Evolutionary conservation across 148 eudicot genomes (phyloP).

Genomic region (Silene conica): DNA sequence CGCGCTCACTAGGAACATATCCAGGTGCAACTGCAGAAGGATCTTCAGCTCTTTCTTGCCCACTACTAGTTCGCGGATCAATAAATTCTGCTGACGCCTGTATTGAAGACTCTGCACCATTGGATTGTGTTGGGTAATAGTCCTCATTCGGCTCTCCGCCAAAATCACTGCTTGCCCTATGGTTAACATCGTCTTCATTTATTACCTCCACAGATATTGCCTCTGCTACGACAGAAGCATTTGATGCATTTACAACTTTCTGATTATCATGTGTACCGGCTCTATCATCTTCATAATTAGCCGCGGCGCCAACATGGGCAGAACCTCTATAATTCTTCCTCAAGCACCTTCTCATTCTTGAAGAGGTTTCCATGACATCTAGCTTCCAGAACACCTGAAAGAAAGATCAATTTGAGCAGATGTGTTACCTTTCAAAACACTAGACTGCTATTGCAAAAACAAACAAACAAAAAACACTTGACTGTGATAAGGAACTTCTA

Average conservation of each 20-base stretch:
- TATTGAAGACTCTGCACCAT: conserved; percentile 43
- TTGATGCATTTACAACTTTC: conserved; percentile 50
- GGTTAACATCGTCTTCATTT: conserved; percentile 54
- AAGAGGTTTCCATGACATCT: conserved; percentile 81
- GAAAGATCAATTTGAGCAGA: background rate
- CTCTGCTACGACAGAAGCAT: conserved; percentile 75
- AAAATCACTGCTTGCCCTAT: conserved; percentile 38
- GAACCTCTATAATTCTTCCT: conserved; percentile 81
- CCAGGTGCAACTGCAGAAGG: conserved; percentile 72
- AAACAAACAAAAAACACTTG: background rate
- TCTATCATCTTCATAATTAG: conserved; percentile 57
- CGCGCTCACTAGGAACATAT: conserved; percentile 81
- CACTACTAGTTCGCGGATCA: conserved; percentile 39
- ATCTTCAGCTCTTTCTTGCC: conserved; percentile 49
- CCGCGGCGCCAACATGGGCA: conserved; percentile 84
- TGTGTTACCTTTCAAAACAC: background rate
- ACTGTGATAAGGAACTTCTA: background rate
- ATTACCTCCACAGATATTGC: conserved; percentile 67
- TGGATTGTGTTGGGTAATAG: conserved; percentile 41
- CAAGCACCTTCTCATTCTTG: conserved; percentile 83
- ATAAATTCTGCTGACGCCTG: conserved; percentile 40
- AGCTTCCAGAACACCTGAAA: conserved; percentile 90
- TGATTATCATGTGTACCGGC: conserved; percentile 39
- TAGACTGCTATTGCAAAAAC: background rate
- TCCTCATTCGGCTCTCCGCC: conserved; percentile 42